These are phyloP conservation scores for Massarina eburnea DNA, from an alignment of 2,329 filamentous ascomycete genomes.

Conservation along the genomic window DNA sequence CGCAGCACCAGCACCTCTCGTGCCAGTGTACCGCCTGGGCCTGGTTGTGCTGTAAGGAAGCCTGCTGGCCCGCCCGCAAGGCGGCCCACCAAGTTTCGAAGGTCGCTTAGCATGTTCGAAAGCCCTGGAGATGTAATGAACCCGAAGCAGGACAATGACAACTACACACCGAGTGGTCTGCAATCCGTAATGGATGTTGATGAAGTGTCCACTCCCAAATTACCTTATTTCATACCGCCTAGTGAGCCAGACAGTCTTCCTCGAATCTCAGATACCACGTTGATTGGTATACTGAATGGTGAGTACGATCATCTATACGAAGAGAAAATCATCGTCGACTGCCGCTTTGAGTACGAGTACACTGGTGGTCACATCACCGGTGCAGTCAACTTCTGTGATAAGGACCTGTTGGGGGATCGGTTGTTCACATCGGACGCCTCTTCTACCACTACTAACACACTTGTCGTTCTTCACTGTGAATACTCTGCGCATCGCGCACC, in stretches of 20 bases:
- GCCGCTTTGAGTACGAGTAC: constrained; percentile 98
- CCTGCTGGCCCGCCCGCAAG: constrained; percentile 64
- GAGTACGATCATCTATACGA: constrained; percentile 76
- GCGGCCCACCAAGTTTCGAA: constrained; percentile 74
- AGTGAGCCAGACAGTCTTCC: constrained; percentile 84
- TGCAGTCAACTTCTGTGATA: constrained; percentile 96
- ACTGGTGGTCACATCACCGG: constrained; percentile 93
- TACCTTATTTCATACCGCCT: constrained; percentile 83
- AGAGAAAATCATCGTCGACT: constrained; percentile 87
- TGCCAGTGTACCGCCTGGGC: constrained; percentile 71
- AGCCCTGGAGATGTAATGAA: constrained; percentile 85
- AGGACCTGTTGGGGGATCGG: constrained; percentile 77
- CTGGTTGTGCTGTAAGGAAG: constrained; percentile 68
- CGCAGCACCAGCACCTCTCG: constrained; percentile 58
- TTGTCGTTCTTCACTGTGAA: constrained; percentile 95
- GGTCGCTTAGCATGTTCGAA: constrained; percentile 98
- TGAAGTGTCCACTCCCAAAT: constrained; percentile 68
- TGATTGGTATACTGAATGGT: constrained; percentile 85
- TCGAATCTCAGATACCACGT: constrained; percentile 77
- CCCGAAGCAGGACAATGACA: constrained; percentile 63
- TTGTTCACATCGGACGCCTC: constrained; percentile 65
- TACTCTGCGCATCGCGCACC: constrained; percentile 96
- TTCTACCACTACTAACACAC: constrained; percentile 73
- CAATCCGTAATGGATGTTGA: constrained; percentile 84
- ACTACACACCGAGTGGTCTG: constrained; percentile 59